phyloP scores from a whole-genome alignment of 2,329 filamentous ascomycete species.

The Hypoxylon sp. region DNA sequence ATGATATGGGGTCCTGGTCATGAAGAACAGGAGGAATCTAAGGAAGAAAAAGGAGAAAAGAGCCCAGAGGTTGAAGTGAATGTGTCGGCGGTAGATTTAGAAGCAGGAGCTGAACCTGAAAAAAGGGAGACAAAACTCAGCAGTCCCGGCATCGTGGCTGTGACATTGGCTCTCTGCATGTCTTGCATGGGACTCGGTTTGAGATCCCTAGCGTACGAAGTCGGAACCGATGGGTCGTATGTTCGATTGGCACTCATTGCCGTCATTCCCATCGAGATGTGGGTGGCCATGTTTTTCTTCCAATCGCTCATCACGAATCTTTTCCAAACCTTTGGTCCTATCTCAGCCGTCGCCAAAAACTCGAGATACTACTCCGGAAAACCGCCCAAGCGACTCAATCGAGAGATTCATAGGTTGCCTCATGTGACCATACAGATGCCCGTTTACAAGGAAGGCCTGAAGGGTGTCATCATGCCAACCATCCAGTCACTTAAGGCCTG shows the following conservation, averaged over 20 bases:
- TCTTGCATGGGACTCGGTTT: constrained; percentile 65
- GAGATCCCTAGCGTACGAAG: constrained; percentile 62
- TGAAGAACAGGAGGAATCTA: constrained; percentile 52
- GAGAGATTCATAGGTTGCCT: constrained; percentile 53
- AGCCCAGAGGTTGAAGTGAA: constrained; percentile 46
- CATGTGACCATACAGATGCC: constrained; percentile 61
- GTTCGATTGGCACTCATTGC: constrained; percentile 62
- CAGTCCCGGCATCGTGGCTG: constrained; percentile 61
- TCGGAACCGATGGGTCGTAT: constrained; percentile 61
- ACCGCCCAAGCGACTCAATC: constrained; percentile 49
- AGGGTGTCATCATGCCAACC: constrained; percentile 62
- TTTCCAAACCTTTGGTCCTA: constrained; percentile 61
- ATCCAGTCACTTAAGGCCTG: constrained; percentile 64
- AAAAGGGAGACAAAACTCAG: constrained; percentile 62
- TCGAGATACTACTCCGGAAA: constrained; percentile 57
- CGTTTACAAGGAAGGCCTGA: constrained; percentile 59
- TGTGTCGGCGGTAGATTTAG: constrained; percentile 53
- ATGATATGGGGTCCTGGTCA: constrained; percentile 64
- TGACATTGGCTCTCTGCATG: constrained; percentile 62
- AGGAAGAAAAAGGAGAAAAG: constrained; percentile 50
- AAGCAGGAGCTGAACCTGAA: constrained; percentile 52
- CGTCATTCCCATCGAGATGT: constrained; percentile 63
- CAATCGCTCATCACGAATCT: constrained; percentile 59
- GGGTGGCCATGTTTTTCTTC: constrained; percentile 63
- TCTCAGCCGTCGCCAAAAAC: constrained; percentile 55